Percentiles rank a stretch among this genome's conserved stretches.
Evolutionary conservation across 257 asterid species (phyloP).

Genomic region (Linderniella brevidens): DNA sequence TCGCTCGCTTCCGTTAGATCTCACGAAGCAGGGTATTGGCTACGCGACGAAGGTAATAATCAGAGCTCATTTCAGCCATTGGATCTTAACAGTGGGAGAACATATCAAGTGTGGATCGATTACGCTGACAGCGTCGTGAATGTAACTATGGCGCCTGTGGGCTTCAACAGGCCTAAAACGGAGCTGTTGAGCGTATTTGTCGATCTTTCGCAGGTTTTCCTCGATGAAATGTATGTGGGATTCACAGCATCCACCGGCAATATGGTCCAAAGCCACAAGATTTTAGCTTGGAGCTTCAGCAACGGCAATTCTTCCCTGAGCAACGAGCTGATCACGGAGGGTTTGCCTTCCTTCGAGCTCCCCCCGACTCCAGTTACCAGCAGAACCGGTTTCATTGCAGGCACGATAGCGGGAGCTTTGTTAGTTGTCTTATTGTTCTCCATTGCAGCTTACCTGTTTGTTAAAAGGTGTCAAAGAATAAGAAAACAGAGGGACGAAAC

Average conservation of each 20-base stretch:
- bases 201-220: slow-evolving; percentile 32
- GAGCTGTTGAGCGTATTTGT: slow-evolving; percentile 30
- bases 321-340: slow-evolving; percentile 16
- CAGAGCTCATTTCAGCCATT: slow-evolving; percentile 19
- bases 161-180: slow-evolving; percentile 30
- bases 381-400: slow-evolving; percentile 16
- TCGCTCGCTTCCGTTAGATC: slow-evolving; percentile 34
- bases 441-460: slow-evolving; percentile 6
- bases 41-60: slow-evolving; percentile 1
- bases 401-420: slow-evolving; percentile 6
- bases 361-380: slow-evolving; percentile 13
- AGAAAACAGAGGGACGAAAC: slow-evolving; percentile 15
- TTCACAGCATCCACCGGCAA: slow-evolving; percentile 23
- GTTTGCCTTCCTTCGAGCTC: slow-evolving; percentile 21
- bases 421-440: slow-evolving; percentile 4
- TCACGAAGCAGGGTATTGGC: slow-evolving; percentile 53
- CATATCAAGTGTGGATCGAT: slow-evolving; percentile 68
- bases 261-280: slow-evolving; percentile 18
- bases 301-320: slow-evolving; percentile 27
- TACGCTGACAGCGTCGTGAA: slow-evolving; percentile 29
- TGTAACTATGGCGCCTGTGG: slow-evolving; percentile 50
- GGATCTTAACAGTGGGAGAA: slow-evolving; percentile 37
- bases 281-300: slow-evolving; percentile 36
- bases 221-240: slow-evolving; percentile 22
- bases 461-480: slow-evolving; percentile 15